A percentile compares a stretch with the other conserved stretches of the same genome.
Conservation (phyloP, 306 rosid species). For the Quercus ilex region DNA sequence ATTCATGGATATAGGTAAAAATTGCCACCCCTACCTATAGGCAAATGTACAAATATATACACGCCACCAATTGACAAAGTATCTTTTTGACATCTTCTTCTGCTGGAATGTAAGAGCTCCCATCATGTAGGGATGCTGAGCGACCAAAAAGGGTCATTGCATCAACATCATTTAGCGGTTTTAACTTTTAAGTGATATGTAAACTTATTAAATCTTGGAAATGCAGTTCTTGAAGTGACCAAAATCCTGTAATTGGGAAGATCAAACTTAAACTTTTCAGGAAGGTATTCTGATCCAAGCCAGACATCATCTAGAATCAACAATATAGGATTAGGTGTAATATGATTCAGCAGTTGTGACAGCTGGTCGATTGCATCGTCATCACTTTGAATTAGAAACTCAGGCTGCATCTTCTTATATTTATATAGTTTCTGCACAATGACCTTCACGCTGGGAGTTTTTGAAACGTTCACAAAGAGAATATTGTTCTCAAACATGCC, state of each 20-base stretch:
- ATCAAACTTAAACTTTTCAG: conserved; percentile 35
- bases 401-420: not conserved
- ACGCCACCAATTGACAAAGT: not conserved
- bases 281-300: not conserved
- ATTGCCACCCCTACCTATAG: no score
- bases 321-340: no score
- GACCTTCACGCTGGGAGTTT: not conserved
- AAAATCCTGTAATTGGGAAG: conserved; percentile 44
- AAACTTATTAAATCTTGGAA: conserved; percentile 29
- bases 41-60: no score
- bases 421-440: conserved; percentile 12
- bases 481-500: not conserved
- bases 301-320: no score
- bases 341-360: no score
- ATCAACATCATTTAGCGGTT: conserved; percentile 31
- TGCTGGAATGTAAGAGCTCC: conserved; percentile 17
- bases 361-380: no score
- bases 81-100: conserved; percentile 42
- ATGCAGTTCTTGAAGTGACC: conserved; percentile 55
- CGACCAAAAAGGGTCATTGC: conserved; percentile 37
- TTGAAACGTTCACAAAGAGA: no score
- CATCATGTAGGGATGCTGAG: conserved; percentile 33
- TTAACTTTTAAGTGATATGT: conserved; percentile 25
- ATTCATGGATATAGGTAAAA: no score
- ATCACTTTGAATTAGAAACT: not conserved